Evolutionary conservation across 176 grass and related monocot species (phyloP), one percentile per base, ranked within the genome.

Genomic region (Oryza brachyantha): DNA sequence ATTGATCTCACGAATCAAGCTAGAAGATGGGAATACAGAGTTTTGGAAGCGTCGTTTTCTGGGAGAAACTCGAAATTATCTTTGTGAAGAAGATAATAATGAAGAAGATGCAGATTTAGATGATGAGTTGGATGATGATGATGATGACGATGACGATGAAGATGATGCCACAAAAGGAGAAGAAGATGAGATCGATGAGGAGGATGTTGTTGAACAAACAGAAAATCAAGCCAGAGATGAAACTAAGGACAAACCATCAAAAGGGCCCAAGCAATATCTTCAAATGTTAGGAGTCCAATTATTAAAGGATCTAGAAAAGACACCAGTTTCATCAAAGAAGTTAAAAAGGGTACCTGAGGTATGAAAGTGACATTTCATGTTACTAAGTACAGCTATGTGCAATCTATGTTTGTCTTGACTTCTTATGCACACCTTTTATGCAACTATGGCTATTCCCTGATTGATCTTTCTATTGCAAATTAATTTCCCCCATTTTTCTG

Each of bases 1-100:
- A 79, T 55, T 94, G 66, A 92, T 97, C 60, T 90, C 91, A 82
- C 84, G 95, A 68, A 92, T 97, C 76, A 92, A 97, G 43, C 89
- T 85, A 70, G 69, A 97, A 90, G 95, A 97, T 72, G 95, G 95
- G 73, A 92, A 97, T 72, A 97, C 95, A 21, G 95, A 97, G 36
- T 97, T 90, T 45, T 97, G 95, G 95, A 94, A 86, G 81, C 78
- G 84, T 4, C 91, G 95, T 80, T 97, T 97, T 66, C 80, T 97
- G 74, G 95, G 95, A 69, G 91, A 97, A 90, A 94, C 82, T 70
- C 77, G 76, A 74, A 92, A 88, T 46, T 67, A 85, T 76, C 65
- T 88, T 80, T 87, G 83, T 73, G 88, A 90, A 54, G 83, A 88
- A 71, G 79, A 83, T 80, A 93, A 40, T 79, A 75, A 70, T 76